Evolutionary conservation across 441 rosid species (phyloP).

Genomic region (Pelargonium citronellum): DNA sequence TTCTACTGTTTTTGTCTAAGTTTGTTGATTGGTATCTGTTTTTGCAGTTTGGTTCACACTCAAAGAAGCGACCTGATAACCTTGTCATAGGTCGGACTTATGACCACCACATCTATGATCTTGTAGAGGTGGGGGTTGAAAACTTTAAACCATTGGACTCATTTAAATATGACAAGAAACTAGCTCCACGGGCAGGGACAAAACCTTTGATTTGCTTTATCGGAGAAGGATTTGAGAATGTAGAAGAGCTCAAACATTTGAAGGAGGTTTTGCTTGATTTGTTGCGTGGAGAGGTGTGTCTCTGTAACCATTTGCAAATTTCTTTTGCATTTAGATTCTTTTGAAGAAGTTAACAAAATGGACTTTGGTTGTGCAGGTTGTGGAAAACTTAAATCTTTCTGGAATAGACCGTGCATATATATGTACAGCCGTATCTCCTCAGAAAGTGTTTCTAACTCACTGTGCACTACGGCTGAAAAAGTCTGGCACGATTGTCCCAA

Average conservation of each 20-base stretch:
- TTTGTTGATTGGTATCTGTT: not conserved
- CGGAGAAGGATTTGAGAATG: slow-evolving; percentile 81
- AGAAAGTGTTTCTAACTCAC: slow-evolving; percentile 58
- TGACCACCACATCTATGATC: slow-evolving; percentile 77
- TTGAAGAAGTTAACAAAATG: not conserved
- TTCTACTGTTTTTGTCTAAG: not conserved
- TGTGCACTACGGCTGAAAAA: slow-evolving; percentile 75
- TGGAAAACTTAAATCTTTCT: slow-evolving; percentile 72
- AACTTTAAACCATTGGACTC: slow-evolving; percentile 63
- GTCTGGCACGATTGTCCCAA: slow-evolving; percentile 77
- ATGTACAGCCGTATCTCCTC: slow-evolving; percentile 72
- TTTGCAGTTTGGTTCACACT: slow-evolving; percentile 76
- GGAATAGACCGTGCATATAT: slow-evolving; percentile 76
- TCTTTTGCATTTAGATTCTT: not conserved
- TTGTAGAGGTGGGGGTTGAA: slow-evolving; percentile 86
- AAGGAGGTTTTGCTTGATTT: slow-evolving; percentile 82
- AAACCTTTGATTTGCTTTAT: slow-evolving; percentile 73
- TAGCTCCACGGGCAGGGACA: slow-evolving; percentile 65
- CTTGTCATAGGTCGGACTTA: slow-evolving; percentile 76
- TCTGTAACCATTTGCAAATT: slow-evolving; percentile 4
- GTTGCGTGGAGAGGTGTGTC: slow-evolving; percentile 70
- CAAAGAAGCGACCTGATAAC: slow-evolving; percentile 89
- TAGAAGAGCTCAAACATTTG: slow-evolving; percentile 72
- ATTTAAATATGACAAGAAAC: slow-evolving; percentile 61
- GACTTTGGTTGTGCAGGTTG: slow-evolving; percentile 45